phyloP scores from a whole-genome alignment of 192 early-diverging fungal species.

The Coemansia guatemalensis region DNA sequence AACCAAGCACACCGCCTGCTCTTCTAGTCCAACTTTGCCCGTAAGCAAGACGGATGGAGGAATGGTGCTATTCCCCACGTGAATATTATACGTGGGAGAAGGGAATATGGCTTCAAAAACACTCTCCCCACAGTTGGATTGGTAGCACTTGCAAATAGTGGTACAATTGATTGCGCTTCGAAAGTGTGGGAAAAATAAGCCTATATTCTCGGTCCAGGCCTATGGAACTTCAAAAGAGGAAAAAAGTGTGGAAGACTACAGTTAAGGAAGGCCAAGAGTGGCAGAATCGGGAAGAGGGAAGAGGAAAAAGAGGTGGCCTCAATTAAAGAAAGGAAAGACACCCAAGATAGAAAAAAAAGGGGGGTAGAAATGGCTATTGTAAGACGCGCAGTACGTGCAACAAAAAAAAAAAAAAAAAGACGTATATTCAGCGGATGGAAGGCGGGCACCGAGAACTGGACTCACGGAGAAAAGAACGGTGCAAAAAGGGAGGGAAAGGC shows the following conservation, averaged over 20 bases:
- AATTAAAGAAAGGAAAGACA: slow-evolving; percentile 10
- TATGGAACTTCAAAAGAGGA: neutral
- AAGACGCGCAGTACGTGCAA: neutral
- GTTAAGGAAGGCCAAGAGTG: neutral
- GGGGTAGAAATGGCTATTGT: neutral
- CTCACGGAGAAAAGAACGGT: neutral
- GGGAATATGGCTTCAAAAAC: neutral
- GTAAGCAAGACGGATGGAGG: neutral
- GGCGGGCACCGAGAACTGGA: slow-evolving; percentile 7
- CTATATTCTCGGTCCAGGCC: neutral
- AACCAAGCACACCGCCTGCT: too few relatives aligned
- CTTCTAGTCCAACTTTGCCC: too few relatives aligned
- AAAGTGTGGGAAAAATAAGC: slow-evolving; percentile 8
- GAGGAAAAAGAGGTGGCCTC: neutral
- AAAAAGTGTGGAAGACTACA: neutral
- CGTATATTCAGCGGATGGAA: neutral
- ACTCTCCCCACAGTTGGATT: neutral
- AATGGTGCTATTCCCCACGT: neutral
- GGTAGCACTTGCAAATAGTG: neutral
- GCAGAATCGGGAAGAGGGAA: neutral
- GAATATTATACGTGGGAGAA: neutral
- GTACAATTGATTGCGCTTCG: neutral
- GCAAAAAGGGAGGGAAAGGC: slow-evolving; percentile 5
- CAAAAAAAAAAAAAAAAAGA: slow-evolving; percentile 12
- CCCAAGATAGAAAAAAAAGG: slow-evolving; percentile 4